A percentile compares a stretch with the other conserved stretches of the same genome.
Conservation (phyloP, 768 basidiomycete genomes). For the Lactarius quietus region DNA sequence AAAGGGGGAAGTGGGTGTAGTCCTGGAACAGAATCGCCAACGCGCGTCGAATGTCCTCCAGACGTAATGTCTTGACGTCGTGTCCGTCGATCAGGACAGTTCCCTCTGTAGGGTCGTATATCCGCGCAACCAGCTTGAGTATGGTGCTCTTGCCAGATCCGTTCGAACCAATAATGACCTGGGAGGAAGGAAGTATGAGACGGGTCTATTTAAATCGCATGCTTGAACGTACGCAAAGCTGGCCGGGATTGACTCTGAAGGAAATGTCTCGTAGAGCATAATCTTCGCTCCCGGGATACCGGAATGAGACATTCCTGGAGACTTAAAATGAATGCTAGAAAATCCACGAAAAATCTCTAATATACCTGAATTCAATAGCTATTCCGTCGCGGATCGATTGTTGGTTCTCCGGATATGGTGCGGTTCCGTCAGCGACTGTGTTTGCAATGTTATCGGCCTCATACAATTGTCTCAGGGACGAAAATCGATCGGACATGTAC, state of each 20-base stretch:
- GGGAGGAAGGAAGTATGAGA: neutral
- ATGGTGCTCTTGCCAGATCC: constrained; percentile 80
- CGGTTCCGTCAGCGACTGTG: constrained; percentile 48
- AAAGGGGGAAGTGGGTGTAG: constrained; percentile 74
- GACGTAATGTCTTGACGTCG: constrained; percentile 59
- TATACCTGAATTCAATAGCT: constrained; percentile 60
- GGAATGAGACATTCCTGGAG: constrained; percentile 64
- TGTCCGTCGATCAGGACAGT: constrained; percentile 61
- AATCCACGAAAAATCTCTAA: constrained; percentile 21
- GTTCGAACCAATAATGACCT: constrained; percentile 78
- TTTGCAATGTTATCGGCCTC: constrained; percentile 60
- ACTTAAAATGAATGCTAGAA: constrained; percentile 21
- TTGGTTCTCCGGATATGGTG: constrained; percentile 35
- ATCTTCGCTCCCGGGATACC: constrained; percentile 51
- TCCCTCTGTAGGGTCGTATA: constrained; percentile 69
- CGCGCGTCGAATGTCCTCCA: constrained; percentile 61
- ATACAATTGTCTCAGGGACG: constrained; percentile 59
- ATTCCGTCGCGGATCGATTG: constrained; percentile 32
- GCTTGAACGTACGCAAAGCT: constrained; percentile 59
- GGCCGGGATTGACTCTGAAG: constrained; percentile 66
- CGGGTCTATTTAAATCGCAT: neutral
- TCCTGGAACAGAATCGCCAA: constrained; percentile 80
- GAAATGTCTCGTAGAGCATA: constrained; percentile 61
- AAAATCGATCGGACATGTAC: constrained; percentile 52
- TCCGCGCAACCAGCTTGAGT: constrained; percentile 64